Conservation (phyloP, 2,329 filamentous ascomycete species). For the Aspergillus sp. region DNA sequence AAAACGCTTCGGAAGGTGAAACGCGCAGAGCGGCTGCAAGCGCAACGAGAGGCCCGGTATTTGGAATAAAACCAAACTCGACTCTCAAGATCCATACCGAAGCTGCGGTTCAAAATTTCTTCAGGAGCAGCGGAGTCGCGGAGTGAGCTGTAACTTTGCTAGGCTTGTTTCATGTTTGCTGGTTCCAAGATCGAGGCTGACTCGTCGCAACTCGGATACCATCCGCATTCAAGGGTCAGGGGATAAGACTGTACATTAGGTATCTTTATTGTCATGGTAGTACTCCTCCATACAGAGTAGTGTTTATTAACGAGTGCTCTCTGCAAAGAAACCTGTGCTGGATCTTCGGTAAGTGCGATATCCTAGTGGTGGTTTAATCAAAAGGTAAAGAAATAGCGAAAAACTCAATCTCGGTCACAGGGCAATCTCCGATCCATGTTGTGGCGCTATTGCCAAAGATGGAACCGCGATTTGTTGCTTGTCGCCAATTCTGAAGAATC, state of each 20-base stretch:
- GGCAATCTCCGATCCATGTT: neutral
- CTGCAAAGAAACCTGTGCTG: neutral
- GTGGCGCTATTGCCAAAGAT: neutral
- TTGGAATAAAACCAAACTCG: slow-evolving; percentile 11
- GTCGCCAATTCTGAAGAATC: neutral
- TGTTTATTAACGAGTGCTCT: neutral
- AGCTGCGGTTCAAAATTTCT: neutral
- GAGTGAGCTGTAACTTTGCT: neutral
- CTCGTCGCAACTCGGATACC: neutral
- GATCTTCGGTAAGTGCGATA: neutral
- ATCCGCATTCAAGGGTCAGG: neutral
- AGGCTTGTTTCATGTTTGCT: slow-evolving; percentile 1
- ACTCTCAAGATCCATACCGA: neutral
- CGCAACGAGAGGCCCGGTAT: slow-evolving; percentile 22
- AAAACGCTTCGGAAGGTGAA: slow-evolving; percentile 42
- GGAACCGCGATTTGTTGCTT: neutral
- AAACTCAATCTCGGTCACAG: neutral
- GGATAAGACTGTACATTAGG: neutral
- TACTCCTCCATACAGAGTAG: neutral
- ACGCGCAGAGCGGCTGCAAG: slow-evolving; percentile 40
- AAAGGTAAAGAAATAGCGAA: neutral
- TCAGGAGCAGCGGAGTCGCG: neutral
- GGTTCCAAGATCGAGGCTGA: neutral
- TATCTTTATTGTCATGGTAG: neutral
- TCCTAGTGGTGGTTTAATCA: neutral